These are phyloP conservation scores for Hygrophorus pudorinus DNA, from an alignment of 768 basidiomycete species.

Conservation along the genomic window DNA sequence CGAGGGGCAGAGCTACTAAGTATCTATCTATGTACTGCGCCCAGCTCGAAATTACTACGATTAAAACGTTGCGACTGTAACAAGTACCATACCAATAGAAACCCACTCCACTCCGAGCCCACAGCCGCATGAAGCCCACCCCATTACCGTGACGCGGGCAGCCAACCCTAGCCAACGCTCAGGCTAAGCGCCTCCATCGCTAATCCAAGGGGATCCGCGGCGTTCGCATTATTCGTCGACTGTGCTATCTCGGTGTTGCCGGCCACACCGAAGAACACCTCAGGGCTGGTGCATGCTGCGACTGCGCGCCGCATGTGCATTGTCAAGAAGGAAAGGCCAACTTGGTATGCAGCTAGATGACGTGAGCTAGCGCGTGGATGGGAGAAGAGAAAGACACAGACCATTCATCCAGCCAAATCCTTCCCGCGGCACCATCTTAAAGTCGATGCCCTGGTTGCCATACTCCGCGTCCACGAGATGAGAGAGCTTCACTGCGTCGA, in stretches of 20 bases:
- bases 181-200: slow-evolving; percentile 51
- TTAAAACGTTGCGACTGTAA: too few relatives aligned
- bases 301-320: slow-evolving; percentile 93
- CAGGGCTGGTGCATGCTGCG: slow-evolving; percentile 88
- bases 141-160: too few relatives aligned
- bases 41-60: too few relatives aligned
- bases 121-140: too few relatives aligned
- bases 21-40: too few relatives aligned
- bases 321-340: slow-evolving; percentile 90
- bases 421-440: slow-evolving; percentile 94
- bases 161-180: too few relatives aligned
- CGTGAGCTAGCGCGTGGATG: too few relatives aligned
- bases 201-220: slow-evolving; percentile 49
- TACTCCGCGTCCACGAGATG: slow-evolving; percentile 98
- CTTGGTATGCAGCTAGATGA: slow-evolving; percentile 79
- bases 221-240: slow-evolving; percentile 26
- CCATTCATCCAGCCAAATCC: slow-evolving; percentile 99
- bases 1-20: too few relatives aligned
- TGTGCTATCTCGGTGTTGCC: slow-evolving; percentile 27
- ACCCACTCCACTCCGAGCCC: too few relatives aligned
- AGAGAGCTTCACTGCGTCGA: slow-evolving; percentile 92
- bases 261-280: slow-evolving; percentile 68
- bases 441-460: slow-evolving; percentile 93
- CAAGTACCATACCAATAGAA: too few relatives aligned
- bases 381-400: slow-evolving; percentile 22